These are phyloP conservation scores for Microcera coccophila DNA, from an alignment of 2,329 filamentous ascomycete genomes.

Conservation along the genomic window DNA sequence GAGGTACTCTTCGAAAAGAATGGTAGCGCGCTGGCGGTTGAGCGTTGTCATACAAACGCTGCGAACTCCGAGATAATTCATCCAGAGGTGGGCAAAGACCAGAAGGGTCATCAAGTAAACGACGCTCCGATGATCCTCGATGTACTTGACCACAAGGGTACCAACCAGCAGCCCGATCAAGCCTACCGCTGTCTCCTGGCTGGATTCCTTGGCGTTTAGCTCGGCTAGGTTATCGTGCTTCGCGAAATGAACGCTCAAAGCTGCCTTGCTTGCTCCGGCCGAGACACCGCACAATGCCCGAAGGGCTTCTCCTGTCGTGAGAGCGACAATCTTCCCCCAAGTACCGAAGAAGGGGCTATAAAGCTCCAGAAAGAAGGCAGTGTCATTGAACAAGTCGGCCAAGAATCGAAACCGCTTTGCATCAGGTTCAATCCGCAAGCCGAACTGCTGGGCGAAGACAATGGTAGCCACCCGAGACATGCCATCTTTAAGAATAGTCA, in stretches of 20 bases:
- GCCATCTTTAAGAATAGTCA: constrained; percentile 78
- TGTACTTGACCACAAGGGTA: constrained; percentile 71
- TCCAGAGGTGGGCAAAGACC: constrained; percentile 71
- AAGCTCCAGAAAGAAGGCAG: constrained; percentile 80
- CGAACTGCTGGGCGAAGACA: constrained; percentile 76
- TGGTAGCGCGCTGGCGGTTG: constrained; percentile 80
- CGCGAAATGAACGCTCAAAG: constrained; percentile 88
- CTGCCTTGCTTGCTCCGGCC: constrained; percentile 85
- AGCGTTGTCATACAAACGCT: constrained; percentile 78
- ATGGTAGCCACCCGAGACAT: constrained; percentile 81
- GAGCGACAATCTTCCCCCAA: constrained; percentile 45
- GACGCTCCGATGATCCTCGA: constrained; percentile 68
- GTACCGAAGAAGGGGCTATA: constrained; percentile 68
- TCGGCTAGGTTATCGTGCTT: constrained; percentile 83
- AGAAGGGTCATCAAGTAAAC: constrained; percentile 70
- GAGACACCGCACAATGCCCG: constrained; percentile 79
- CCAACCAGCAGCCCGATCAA: constrained; percentile 83
- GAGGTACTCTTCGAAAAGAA: constrained; percentile 64
- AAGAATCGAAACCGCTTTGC: constrained; percentile 86
- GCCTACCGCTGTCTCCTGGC: constrained; percentile 90
- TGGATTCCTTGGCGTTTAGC: constrained; percentile 91
- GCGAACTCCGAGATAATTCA: constrained; percentile 82
- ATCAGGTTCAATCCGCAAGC: constrained; percentile 80
- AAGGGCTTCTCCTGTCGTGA: constrained; percentile 49
- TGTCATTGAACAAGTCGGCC: constrained; percentile 85